A percentile compares a stretch with the other conserved stretches of the same genome.
Evolutionary conservation across 805 yeast genomes (phyloP).

Genomic region (Suhomyces emberorum): DNA sequence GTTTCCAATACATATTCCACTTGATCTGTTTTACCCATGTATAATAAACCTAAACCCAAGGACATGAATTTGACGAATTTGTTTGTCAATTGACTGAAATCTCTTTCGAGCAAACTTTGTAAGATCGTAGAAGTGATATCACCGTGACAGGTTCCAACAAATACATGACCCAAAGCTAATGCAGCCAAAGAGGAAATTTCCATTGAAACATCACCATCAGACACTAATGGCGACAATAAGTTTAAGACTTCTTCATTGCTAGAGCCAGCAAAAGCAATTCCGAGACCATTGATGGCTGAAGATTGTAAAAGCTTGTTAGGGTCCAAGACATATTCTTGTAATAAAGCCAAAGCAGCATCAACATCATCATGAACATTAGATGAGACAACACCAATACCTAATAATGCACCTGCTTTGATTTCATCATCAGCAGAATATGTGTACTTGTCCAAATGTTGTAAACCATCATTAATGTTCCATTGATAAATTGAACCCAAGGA

Average conservation of each 20-base stretch:
- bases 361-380: conserved; percentile 94
- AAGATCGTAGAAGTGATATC: conserved; percentile 90
- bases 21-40: conserved; percentile 91
- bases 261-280: conserved; percentile 93
- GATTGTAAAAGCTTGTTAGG: conserved; percentile 62
- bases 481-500: conserved; percentile 84
- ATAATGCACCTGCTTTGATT: conserved; percentile 91
- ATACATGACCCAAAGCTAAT: conserved; percentile 87
- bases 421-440: conserved; percentile 82
- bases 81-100: conserved; percentile 68
- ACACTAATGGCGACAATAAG: conserved; percentile 74
- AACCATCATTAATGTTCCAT: conserved; percentile 89
- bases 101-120: conserved; percentile 86
- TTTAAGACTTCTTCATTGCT: conserved; percentile 79
- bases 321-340: conserved; percentile 77
- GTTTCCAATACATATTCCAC: conserved; percentile 93
- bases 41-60: conserved; percentile 85
- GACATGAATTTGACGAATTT: conserved; percentile 91
- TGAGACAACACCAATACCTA: conserved; percentile 91
- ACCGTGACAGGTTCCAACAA: conserved; percentile 94
- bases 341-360: conserved; percentile 83
- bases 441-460: conserved; percentile 85
- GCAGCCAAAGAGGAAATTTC: conserved; percentile 86
- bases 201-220: conserved; percentile 69
- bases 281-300: conserved; percentile 86